phyloP scores from a whole-genome alignment of 1,284 basidiomycete genomes.

The Sporisorium sorghi region DNA sequence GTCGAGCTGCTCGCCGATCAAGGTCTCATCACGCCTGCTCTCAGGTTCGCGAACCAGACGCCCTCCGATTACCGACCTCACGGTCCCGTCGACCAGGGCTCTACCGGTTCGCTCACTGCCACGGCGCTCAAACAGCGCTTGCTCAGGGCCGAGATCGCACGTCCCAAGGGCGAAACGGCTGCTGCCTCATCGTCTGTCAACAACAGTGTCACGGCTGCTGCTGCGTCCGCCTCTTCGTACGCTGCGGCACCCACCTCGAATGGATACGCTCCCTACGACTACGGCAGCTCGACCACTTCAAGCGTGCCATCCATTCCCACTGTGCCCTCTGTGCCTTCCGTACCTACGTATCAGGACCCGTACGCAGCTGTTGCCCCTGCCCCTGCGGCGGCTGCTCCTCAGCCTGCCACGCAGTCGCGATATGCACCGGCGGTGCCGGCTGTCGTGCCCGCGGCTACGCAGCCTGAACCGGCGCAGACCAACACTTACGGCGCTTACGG shows the following conservation, averaged over 20 bases:
- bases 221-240: conserved; percentile 27
- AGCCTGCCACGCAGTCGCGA: conserved; percentile 50
- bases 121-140: conserved; percentile 52
- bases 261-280: conserved; percentile 44
- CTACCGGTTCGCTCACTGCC: conserved; percentile 25
- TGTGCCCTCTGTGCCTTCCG: conserved; percentile 37
- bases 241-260: conserved; percentile 40
- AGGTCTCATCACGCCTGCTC: conserved; percentile 85
- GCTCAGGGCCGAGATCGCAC: conserved; percentile 53
- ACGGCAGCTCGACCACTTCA: conserved; percentile 13
- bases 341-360: conserved; percentile 35
- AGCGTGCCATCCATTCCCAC: conserved; percentile 26
- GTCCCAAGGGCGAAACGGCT: conserved; percentile 20
- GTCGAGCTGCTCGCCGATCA: conserved; percentile 91
- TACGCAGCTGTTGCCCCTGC: conserved; percentile 64
- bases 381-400: conserved; percentile 70
- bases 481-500: conserved; percentile 36
- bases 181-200: conserved; percentile 12
- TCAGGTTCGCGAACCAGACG: conserved; percentile 82
- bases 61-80: conserved; percentile 79
- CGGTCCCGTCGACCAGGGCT: conserved; percentile 21
- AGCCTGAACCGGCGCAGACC: conserved; percentile 32
- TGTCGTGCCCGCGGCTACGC: conserved; percentile 29
- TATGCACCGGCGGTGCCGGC: conserved; percentile 72
- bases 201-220: conserved; percentile 11